Base-by-base conservation (phyloP, 768 basidiomycete species). In the Tylopilus vinaceipallidus region DNA sequence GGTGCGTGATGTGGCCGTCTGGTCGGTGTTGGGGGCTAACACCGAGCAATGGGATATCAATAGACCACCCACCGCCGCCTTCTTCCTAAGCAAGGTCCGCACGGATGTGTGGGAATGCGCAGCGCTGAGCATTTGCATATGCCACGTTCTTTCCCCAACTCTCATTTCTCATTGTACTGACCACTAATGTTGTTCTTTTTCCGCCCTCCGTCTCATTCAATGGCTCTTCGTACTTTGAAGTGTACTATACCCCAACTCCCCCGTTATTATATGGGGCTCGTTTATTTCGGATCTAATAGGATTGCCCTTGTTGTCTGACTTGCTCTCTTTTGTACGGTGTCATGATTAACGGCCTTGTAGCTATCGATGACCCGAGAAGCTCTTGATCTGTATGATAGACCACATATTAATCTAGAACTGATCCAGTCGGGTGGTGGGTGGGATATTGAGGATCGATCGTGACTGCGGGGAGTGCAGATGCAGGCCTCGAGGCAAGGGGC, bases 1-100 rank as follows among this genome's bases (percentile, higher is more conserved):
- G 63, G 67, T 68, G 22, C 49, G 67, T 59, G 43, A 16, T 7
- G 19, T 17, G 45, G 16, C 12, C 19, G 36, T 9, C 16, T 2
- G 3, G 43, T 24, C 27, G 29, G 16, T 12, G 10, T 12, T 12
- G 32, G 20, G 6, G 17, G 12, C 32, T 64, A 27, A 53, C 27
- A 17, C 35, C 23, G n/a, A 6, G 20, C 26, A 26, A 26, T 17
- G 33, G 23, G 42, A 19, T 3, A 17, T 26, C 3, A 14, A 34
- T 37, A 62, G 60, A 53, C 30, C 23, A 58, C 47, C 43, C 38
- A 6, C 37, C 33, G 20, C 49, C 33, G 20, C 49, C 56, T 6
- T 38, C 47, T 39, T 49, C 56, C 17, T 53, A 49, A 29, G 24
- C 26, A 36, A 10, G 13, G 22, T n/a, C n/a, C n/a, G n/a, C n/a